Conservation (phyloP, 2,329 filamentous ascomycete species). For the Plenodomus lindquistii region DNA sequence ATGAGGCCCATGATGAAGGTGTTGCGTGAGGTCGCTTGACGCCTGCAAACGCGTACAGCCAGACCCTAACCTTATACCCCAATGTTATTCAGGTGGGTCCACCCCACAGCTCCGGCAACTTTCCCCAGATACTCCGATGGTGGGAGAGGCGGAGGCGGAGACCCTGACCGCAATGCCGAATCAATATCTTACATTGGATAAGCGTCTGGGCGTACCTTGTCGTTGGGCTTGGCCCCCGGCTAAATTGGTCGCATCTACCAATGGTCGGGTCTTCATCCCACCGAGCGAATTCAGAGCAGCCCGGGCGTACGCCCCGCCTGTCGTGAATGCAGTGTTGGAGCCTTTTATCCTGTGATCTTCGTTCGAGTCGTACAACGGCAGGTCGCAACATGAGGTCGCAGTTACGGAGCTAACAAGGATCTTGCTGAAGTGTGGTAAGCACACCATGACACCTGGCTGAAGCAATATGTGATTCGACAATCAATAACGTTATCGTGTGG, state of each 20-base stretch:
- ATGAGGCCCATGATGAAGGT: slow-evolving; percentile 32
- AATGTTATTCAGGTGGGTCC: slow-evolving; percentile 1
- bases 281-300: slow-evolving; percentile 16
- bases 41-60: slow-evolving; percentile 9
- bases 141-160: slow-evolving; percentile 25
- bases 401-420: not conserved
- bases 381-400: slow-evolving; percentile 19
- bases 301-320: slow-evolving; percentile 8
- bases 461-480: not conserved
- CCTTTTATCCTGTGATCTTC: slow-evolving; percentile 12
- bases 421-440: slow-evolving; percentile 1
- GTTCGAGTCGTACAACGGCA: slow-evolving; percentile 5
- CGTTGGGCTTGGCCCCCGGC: slow-evolving; percentile 25
- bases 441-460: slow-evolving; percentile 1
- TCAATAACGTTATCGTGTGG: not conserved
- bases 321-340: slow-evolving; percentile 1
- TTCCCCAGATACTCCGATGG: slow-evolving; percentile 28
- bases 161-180: slow-evolving; percentile 31
- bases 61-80: slow-evolving; percentile 29
- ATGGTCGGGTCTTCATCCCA: slow-evolving; percentile 16
- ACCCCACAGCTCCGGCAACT: slow-evolving; percentile 21
- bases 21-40: slow-evolving; percentile 13
- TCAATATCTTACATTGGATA: slow-evolving; percentile 20
- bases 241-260: slow-evolving; percentile 28
- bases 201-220: slow-evolving; percentile 26